Percentiles rank a stretch among this genome's conserved stretches.
phyloP scores from a whole-genome alignment of 2,329 filamentous ascomycete species.

The Sarocladium strictum region DNA sequence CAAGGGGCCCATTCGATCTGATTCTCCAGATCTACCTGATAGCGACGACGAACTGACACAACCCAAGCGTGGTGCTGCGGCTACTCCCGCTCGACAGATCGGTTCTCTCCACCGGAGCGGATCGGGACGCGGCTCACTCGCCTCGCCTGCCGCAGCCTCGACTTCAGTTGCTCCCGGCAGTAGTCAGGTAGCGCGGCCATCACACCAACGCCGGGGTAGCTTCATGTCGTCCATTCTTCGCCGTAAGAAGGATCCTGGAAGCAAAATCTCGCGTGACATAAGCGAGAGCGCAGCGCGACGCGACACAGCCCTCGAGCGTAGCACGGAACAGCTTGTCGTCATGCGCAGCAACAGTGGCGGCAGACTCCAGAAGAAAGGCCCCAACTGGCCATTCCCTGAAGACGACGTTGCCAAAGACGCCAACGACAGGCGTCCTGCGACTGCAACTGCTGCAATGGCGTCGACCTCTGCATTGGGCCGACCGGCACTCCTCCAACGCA shows the following conservation, averaged over 20 bases:
- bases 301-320: conserved; percentile 58
- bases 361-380: conserved; percentile 21
- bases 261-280: conserved; percentile 47
- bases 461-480: conserved; percentile 16
- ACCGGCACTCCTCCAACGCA: conserved; percentile 27
- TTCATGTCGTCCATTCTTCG: conserved; percentile 54
- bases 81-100: conserved; percentile 9
- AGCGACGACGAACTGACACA: conserved; percentile 43
- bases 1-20: conserved; percentile 34
- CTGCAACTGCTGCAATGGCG: conserved; percentile 18
- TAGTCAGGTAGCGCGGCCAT: conserved; percentile 18
- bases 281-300: conserved; percentile 54
- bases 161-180: conserved; percentile 10
- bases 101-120: conserved; percentile 32
- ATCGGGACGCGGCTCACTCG: conserved; percentile 33
- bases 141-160: conserved; percentile 16
- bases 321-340: conserved; percentile 43
- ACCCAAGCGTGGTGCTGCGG: conserved; percentile 12
- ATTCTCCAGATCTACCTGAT: conserved; percentile 55
- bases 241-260: conserved; percentile 47
- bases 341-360: conserved; percentile 30
- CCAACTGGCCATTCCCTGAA: conserved; percentile 29
- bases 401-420: conserved; percentile 21
- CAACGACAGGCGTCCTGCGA: conserved; percentile 26
- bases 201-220: conserved; percentile 37